Evolutionary conservation across 352 stramenopile genomes (phyloP).

Genomic region (Peronospora destructor): DNA sequence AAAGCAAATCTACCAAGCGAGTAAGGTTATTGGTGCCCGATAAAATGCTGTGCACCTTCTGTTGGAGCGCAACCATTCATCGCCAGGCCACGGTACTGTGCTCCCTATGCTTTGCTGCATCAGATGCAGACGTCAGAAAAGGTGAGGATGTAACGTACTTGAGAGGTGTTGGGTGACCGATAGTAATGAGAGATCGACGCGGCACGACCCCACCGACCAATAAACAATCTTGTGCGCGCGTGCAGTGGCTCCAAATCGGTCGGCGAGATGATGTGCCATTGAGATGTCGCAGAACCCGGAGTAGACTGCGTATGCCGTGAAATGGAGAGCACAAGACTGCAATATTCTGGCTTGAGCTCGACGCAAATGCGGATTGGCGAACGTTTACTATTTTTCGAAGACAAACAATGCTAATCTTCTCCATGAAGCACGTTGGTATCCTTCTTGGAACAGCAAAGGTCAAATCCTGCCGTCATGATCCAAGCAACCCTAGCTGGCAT

Average conservation of each 20-base stretch:
- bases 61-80: no score
- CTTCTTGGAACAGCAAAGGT: not conserved
- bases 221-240: not conserved
- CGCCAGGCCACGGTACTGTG: not conserved
- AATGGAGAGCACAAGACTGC: no score
- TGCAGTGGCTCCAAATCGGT: not conserved
- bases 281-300: not conserved
- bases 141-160: not conserved
- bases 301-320: no score
- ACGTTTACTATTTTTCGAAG: not conserved
- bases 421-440: not conserved
- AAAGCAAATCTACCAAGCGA: no score
- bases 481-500: not conserved
- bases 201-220: not conserved
- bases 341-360: no score
- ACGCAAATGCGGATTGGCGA: no score
- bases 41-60: no score
- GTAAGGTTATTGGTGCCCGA: no score
- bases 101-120: not conserved
- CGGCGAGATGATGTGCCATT: not conserved
- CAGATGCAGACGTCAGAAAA: not conserved
- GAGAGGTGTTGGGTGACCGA: not conserved
- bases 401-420: not conserved
- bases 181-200: not conserved
- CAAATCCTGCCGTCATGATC: conserved; percentile 6